Evolutionary conservation across 2,329 filamentous ascomycete species (phyloP).

Genomic region (Alternaria angustiovoidea): DNA sequence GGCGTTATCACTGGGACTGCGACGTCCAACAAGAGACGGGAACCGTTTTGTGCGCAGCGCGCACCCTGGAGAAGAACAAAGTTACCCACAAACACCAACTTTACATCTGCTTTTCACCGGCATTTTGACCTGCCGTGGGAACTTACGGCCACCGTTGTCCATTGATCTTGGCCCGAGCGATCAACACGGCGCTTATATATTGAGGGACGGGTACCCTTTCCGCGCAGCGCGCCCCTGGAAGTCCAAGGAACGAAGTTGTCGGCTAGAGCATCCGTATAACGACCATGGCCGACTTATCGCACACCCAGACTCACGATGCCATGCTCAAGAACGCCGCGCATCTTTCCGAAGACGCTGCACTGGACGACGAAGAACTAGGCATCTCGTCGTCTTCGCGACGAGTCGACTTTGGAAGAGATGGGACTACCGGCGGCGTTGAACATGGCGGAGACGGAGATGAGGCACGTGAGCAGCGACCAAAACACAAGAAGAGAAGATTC

Average conservation of each 20-base stretch:
- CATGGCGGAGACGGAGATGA: neutral
- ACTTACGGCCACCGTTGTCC: neutral
- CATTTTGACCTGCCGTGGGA: too few species aligned
- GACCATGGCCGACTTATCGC: slow-evolving; percentile 31
- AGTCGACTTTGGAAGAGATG: slow-evolving; percentile 10
- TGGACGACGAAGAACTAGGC: slow-evolving; percentile 4
- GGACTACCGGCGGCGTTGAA: neutral
- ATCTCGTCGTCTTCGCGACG: neutral
- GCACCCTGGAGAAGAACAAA: neutral
- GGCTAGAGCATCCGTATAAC: neutral
- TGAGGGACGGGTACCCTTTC: neutral
- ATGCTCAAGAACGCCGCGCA: slow-evolving; percentile 24
- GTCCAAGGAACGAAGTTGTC: neutral
- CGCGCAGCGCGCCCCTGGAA: neutral
- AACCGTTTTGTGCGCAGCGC: neutral
- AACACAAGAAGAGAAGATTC: slow-evolving; percentile 5
- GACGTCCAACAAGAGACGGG: neutral
- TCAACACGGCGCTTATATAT: neutral
- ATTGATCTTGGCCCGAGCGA: neutral
- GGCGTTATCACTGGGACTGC: neutral
- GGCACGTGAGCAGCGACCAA: neutral
- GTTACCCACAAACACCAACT: neutral
- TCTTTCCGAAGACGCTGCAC: neutral
- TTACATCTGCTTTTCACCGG: neutral
- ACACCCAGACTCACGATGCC: slow-evolving; percentile 18